Percentiles rank a stretch among this genome's conserved stretches.
phyloP scores from a whole-genome alignment of 1,284 basidiomycete genomes.

The Boletus smithii region DNA sequence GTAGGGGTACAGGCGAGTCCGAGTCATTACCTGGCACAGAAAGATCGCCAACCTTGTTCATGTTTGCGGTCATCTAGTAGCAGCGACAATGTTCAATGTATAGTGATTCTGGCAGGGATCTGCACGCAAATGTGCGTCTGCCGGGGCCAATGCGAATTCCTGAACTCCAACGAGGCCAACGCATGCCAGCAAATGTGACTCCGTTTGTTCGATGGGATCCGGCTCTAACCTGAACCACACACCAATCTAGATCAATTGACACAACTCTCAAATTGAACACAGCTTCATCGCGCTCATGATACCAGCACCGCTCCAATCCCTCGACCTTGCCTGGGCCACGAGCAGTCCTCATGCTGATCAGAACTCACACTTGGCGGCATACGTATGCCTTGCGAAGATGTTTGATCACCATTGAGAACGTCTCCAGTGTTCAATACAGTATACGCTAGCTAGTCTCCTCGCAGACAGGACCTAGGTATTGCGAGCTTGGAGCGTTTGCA shows the following conservation, averaged over 20 bases:
- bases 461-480: conserved; percentile 15
- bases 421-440: neutral
- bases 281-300: neutral
- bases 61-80: conserved; percentile 5
- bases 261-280: too few relatives aligned
- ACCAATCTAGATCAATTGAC: neutral
- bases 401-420: neutral
- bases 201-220: neutral
- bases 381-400: neutral
- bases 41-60: neutral
- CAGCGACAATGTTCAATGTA: neutral
- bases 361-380: neutral
- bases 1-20: neutral
- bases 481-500: neutral
- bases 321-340: conserved; percentile 10
- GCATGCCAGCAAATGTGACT: neutral
- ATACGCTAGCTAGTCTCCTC: conserved; percentile 1
- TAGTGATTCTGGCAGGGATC: neutral
- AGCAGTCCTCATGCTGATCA: conserved; percentile 21
- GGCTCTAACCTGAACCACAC: too few relatives aligned
- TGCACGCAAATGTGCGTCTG: neutral
- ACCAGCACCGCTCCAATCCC: neutral
- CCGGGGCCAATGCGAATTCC: neutral
- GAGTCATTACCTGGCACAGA: neutral
- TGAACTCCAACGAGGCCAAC: conserved; percentile 6